Conservation (phyloP, 192 early-diverging fungal species). For the Piromyces finnis region DNA sequence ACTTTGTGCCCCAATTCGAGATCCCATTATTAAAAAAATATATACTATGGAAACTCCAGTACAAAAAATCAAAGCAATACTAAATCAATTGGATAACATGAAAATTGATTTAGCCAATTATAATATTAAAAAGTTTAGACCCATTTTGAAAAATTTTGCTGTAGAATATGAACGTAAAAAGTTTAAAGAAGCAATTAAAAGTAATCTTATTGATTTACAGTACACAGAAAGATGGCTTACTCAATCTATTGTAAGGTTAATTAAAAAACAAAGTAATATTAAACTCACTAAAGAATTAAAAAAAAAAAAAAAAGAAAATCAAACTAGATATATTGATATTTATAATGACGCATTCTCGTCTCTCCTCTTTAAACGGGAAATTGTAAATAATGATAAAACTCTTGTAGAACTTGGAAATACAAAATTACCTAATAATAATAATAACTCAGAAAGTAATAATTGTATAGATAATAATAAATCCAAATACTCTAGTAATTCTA, state of each 20-base stretch:
- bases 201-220: not conserved
- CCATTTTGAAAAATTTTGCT: not conserved
- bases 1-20: not conserved
- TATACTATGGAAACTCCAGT: not conserved
- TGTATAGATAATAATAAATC: no score
- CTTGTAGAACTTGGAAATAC: not conserved
- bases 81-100: not conserved
- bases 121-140: not conserved
- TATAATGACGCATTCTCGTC: not conserved
- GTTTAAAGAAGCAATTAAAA: not conserved
- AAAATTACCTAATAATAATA: not conserved
- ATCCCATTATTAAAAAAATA: not conserved
- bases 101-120: not conserved
- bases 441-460: not conserved
- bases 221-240: not conserved
- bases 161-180: not conserved
- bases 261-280: not conserved
- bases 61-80: not conserved
- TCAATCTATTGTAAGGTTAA: not conserved
- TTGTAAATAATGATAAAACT: not conserved
- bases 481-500: not conserved
- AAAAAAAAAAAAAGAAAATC: not conserved
- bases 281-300: not conserved
- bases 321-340: not conserved
- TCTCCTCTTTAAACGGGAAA: not conserved